These are phyloP conservation scores for Tuber umbilicatum DNA, from an alignment of 495 filamentous ascomycete genomes.

Conservation along the genomic window DNA sequence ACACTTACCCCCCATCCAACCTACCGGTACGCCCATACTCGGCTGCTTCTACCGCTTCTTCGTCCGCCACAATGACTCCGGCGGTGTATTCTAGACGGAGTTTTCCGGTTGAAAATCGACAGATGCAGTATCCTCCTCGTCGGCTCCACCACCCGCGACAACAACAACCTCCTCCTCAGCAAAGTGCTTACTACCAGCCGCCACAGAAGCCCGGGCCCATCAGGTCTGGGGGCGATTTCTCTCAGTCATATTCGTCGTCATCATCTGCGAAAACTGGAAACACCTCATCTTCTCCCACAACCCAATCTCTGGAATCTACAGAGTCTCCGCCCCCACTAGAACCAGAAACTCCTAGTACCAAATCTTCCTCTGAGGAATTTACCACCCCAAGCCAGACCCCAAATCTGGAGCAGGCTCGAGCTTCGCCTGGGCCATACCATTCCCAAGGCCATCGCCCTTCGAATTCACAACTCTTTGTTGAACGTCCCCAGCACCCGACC, in stretches of 20 bases:
- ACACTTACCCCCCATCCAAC: neutral
- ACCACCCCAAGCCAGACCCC: neutral
- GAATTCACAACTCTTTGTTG: neutral
- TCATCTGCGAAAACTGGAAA: neutral
- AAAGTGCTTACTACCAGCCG: neutral
- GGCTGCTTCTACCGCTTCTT: neutral
- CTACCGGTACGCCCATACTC: neutral
- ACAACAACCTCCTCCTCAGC: neutral
- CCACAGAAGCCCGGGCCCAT: neutral
- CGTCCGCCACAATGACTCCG: neutral
- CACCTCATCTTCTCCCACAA: neutral
- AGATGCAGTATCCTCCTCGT: neutral
- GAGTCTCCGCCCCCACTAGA: neutral
- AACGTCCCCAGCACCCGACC: neutral
- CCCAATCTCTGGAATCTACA: neutral
- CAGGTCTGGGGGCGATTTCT: neutral
- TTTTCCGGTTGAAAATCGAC: neutral
- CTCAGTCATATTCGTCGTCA: neutral
- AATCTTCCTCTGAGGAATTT: neutral
- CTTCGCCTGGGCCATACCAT: neutral
- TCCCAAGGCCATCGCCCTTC: neutral
- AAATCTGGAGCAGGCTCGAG: neutral
- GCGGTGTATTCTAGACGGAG: neutral
- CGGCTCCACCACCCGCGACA: neutral
- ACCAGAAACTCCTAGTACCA: neutral